Conservation (phyloP, 805 yeast genomes). For the Metschnikowia anglica region DNA sequence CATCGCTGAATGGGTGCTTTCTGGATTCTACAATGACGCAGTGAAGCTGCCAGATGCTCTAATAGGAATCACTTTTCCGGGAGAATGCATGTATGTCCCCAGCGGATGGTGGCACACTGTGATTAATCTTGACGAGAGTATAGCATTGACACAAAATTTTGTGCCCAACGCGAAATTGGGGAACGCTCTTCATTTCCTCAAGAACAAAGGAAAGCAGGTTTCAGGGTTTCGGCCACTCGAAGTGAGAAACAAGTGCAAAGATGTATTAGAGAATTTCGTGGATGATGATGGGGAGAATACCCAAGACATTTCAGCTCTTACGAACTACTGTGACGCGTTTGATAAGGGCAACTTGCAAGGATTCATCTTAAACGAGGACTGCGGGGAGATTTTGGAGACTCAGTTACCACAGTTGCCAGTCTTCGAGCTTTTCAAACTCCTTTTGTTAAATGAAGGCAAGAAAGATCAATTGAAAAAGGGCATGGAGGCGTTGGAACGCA, state of each 20-base stretch:
- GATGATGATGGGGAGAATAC: conserved; percentile 9
- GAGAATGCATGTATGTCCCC: conserved; percentile 87
- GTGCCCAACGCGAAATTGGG: conserved; percentile 65
- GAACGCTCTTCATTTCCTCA: conserved; percentile 65
- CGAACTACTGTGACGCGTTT: conserved; percentile 29
- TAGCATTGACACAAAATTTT: conserved; percentile 88
- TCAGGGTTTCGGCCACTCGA: conserved; percentile 72
- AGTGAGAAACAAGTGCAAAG: conserved; percentile 40
- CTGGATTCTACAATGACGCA: conserved; percentile 77
- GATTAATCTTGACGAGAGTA: conserved; percentile 76
- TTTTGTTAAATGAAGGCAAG: conserved; percentile 44
- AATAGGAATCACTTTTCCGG: conserved; percentile 74
- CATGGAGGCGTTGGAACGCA: conserved; percentile 29
- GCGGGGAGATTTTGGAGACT: conserved; percentile 50
- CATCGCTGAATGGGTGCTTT: conserved; percentile 84
- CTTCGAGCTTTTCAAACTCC: conserved; percentile 56
- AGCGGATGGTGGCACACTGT: conserved; percentile 98
- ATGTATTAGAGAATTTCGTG: conserved; percentile 12
- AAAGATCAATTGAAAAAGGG: conserved; percentile 34
- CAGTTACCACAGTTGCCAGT: conserved; percentile 52
- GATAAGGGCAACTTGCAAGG: conserved; percentile 23
- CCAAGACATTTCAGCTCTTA: conserved; percentile 22
- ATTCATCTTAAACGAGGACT: conserved; percentile 52
- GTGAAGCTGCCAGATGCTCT: conserved; percentile 50
- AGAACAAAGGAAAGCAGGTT: conserved; percentile 65